These are phyloP conservation scores for Fusarium gaditjirri DNA, from an alignment of 2,329 filamentous ascomycete species.

Conservation along the genomic window DNA sequence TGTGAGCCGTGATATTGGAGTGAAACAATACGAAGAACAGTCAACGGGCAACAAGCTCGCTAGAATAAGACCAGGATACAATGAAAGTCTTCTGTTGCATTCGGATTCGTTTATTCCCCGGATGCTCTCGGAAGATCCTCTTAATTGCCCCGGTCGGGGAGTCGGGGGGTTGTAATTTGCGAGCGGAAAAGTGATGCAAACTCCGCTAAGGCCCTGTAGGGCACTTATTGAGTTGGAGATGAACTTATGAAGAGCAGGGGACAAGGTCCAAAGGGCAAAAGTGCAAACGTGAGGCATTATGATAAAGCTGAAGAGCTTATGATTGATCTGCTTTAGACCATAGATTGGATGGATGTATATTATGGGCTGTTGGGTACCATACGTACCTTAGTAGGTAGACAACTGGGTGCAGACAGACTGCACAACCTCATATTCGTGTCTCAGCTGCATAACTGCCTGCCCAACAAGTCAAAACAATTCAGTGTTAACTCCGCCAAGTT, in stretches of 20 bases:
- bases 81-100: background rate
- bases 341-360: background rate
- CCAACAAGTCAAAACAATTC: background rate
- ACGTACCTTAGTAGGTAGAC: background rate
- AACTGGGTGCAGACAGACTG: background rate
- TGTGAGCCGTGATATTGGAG: background rate
- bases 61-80: background rate
- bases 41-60: background rate
- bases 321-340: background rate
- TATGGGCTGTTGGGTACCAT: too few species aligned
- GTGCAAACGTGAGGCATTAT: background rate
- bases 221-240: background rate
- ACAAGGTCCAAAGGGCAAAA: background rate
- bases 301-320: background rate
- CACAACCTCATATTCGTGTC: background rate
- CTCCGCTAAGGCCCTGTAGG: conserved; percentile 23
- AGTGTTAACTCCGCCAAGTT: background rate
- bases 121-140: background rate
- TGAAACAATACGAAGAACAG: background rate
- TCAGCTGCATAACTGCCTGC: background rate
- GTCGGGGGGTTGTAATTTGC: conserved; percentile 11
- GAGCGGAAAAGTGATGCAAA: conserved; percentile 12
- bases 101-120: conserved; percentile 21
- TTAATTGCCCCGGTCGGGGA: background rate
- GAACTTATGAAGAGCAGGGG: background rate